phyloP scores from a whole-genome alignment of 73 alveolate genomes.

The Blepharisma japonicum region DNA sequence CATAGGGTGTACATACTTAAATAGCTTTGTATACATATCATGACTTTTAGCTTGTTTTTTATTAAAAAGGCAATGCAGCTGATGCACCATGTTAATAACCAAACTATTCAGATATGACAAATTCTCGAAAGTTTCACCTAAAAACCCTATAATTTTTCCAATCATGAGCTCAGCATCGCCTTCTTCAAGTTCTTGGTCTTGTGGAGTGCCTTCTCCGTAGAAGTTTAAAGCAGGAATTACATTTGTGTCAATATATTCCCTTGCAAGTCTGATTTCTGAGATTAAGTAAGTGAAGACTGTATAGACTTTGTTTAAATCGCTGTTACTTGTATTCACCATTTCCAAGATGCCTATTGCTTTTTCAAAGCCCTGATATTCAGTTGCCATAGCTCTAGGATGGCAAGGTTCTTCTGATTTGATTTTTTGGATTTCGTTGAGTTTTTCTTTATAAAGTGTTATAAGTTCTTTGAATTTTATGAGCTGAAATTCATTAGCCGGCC shows the following conservation, averaged over 20 bases:
- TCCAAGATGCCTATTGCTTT: slow-evolving; percentile 21
- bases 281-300: slow-evolving; percentile 28
- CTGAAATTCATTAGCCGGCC: slow-evolving; percentile 13
- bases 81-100: slow-evolving; percentile 60
- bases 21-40: slow-evolving; percentile 49
- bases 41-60: slow-evolving; percentile 43
- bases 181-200: slow-evolving; percentile 48
- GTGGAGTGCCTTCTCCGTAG: slow-evolving; percentile 22
- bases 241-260: slow-evolving; percentile 25
- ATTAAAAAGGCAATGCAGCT: slow-evolving; percentile 66
- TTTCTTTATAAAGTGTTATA: slow-evolving; percentile 10
- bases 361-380: slow-evolving; percentile 21
- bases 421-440: slow-evolving; percentile 14
- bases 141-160: slow-evolving; percentile 64
- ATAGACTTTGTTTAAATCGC: slow-evolving; percentile 13
- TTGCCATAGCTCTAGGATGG: slow-evolving; percentile 26
- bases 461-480: not conserved
- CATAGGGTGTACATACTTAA: slow-evolving; percentile 60
- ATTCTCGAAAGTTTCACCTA: slow-evolving; percentile 63
- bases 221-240: slow-evolving; percentile 16
- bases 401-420: slow-evolving; percentile 26
- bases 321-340: slow-evolving; percentile 6
- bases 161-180: slow-evolving; percentile 72
- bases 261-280: slow-evolving; percentile 8
- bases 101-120: slow-evolving; percentile 61